Percentiles rank a stretch among this genome's conserved stretches.
Evolutionary conservation across 139 green algal species (phyloP).

Genomic region (Coelastrella sp.): DNA sequence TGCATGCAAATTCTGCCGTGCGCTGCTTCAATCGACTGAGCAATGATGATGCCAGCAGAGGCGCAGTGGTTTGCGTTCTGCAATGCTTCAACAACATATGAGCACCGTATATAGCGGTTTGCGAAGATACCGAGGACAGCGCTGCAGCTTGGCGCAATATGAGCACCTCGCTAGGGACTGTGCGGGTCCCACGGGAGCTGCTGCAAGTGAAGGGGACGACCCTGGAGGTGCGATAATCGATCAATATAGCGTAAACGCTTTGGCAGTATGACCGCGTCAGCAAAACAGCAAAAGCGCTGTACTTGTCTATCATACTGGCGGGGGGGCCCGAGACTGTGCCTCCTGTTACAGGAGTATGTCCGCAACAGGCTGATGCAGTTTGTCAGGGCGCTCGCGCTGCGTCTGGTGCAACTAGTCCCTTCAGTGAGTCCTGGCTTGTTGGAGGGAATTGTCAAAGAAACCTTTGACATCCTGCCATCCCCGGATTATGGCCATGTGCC

Average conservation of each 20-base stretch:
- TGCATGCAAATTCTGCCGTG: too few species aligned
- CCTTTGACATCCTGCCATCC: constrained; percentile 65
- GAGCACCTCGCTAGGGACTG: constrained; percentile 10
- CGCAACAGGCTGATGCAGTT: constrained; percentile 74
- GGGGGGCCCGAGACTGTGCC: background rate
- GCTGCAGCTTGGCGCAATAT: background rate
- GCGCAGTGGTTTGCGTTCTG: background rate
- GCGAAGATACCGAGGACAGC: background rate
- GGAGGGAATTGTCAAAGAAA: constrained; percentile 66
- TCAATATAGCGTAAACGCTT: background rate
- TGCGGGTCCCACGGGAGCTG: constrained; percentile 51
- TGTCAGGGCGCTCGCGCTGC: background rate
- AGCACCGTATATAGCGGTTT: background rate
- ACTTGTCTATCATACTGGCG: background rate
- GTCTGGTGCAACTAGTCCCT: constrained; percentile 55
- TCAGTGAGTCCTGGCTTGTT: constrained; percentile 58
- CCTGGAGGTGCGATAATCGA: constrained; percentile 39
- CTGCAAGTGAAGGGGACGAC: constrained; percentile 27
- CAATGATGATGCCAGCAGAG: background rate
- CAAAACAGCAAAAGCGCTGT: background rate
- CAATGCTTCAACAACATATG: background rate
- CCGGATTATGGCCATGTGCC: constrained; percentile 69
- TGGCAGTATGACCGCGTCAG: background rate
- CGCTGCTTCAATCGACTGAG: background rate
- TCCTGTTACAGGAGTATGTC: constrained; percentile 72